A percentile compares a stretch with the other conserved stretches of the same genome.
phyloP scores from a whole-genome alignment of 768 basidiomycete species.

The Xerocomus brunneocitrinus region DNA sequence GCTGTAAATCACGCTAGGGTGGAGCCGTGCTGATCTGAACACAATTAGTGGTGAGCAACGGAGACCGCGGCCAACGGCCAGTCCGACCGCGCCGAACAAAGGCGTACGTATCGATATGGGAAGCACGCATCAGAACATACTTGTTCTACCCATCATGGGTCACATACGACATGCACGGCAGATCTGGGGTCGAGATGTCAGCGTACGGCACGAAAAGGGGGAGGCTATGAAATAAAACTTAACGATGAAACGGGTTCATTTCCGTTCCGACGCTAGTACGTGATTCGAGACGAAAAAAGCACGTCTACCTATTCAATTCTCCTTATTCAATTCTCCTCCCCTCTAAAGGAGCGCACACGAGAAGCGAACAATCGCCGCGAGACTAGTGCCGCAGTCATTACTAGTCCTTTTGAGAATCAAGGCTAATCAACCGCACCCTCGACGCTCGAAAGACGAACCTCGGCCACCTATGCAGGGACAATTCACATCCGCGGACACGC shows the following conservation, averaged over 20 bases:
- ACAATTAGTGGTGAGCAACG: not conserved
- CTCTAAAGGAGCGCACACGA: not conserved
- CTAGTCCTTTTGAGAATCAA: not conserved
- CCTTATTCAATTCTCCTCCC: not conserved
- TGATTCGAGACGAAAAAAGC: not conserved
- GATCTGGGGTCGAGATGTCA: not conserved
- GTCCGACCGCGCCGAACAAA: not conserved
- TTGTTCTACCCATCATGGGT: not conserved
- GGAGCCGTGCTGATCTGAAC: not conserved
- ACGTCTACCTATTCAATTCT: not conserved
- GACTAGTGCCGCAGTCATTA: not conserved
- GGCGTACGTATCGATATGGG: not conserved
- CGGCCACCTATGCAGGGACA: not conserved
- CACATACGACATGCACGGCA: not conserved
- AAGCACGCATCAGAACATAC: not conserved
- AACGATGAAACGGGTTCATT: not conserved
- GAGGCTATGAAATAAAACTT: not conserved
- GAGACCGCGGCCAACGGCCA: not conserved
- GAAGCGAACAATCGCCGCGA: not conserved
- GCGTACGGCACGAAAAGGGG: not conserved
- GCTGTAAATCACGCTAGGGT: not conserved
- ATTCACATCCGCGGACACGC: not conserved
- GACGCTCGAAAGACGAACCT: not conserved
- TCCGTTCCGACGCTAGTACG: not conserved
- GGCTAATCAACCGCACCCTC: not conserved